Base-by-base conservation (phyloP, 2,329 filamentous ascomycete species). In the Penicillium sp. region DNA sequence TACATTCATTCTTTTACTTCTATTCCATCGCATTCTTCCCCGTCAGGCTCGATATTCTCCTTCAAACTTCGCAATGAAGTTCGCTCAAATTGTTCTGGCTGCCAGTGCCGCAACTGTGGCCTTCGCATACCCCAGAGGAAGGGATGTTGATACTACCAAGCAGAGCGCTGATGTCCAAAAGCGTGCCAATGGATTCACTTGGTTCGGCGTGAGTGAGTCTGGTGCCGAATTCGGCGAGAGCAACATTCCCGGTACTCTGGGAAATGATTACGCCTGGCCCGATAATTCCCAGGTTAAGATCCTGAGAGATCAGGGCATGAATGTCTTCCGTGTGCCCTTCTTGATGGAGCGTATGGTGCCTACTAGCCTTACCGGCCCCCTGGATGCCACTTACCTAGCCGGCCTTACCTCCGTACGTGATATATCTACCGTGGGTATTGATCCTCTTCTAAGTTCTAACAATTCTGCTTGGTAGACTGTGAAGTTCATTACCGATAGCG, bases 401-500 rank as follows among this genome's bases (percentile, higher is more conserved):
- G 58, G 48, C 41, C 58, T 68, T 33, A 66, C 65, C 56, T 47
- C 56, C 35, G 64, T 66, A 54, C 40, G 60, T 56, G 17, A 50
- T 23, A 47, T 35, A 9, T 25, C 15, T 12, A 29, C 10, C 15
- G 1, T n/a, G 2, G 19, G 4, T 27, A 23, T n/a, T 23, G 21
- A 43, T 25, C 8, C 10, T 23, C 19, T 6, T n/a, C 6, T 23
- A 43, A 17, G 17, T 2, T 21, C 46, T 56, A 50, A 56, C 21
- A 21, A 10, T n/a, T n/a, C 17, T 17, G 21, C 7, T 42, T 2
- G 37, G 12, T 54, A 74, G 70, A 67, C 67, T 17, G 68, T 78
- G 49, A 66, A 71, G 40, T 72, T 70, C 40, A 71, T 78, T 48
- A 78, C 79, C 37, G 63, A 67, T 15, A 78, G 76, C 54, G 82